Evolutionary conservation across 768 basidiomycete species (phyloP).

Genomic region (Kwoniella mangroviensis): DNA sequence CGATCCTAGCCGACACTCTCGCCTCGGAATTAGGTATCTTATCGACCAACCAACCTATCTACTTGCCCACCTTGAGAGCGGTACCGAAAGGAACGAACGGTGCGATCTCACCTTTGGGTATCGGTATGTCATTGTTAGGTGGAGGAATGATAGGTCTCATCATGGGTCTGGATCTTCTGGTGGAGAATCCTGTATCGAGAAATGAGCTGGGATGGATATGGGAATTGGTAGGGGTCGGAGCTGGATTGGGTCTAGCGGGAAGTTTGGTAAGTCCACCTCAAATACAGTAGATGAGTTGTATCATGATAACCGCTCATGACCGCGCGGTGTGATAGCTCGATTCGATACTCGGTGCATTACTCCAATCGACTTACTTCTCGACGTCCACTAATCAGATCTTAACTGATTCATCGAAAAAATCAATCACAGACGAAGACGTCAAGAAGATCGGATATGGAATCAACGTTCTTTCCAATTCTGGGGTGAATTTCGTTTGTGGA

Average conservation of each 20-base stretch:
- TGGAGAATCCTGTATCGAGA: slow-evolving; percentile 64
- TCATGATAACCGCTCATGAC: too few species aligned
- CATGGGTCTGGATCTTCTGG: slow-evolving; percentile 64
- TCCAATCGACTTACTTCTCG: slow-evolving; percentile 80
- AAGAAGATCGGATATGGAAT: slow-evolving; percentile 67
- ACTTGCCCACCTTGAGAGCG: slow-evolving; percentile 74
- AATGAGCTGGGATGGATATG: slow-evolving; percentile 55
- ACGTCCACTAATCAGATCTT: slow-evolving; percentile 67
- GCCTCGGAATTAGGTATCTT: slow-evolving; percentile 93
- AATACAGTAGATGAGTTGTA: background rate
- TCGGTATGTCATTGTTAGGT: slow-evolving; percentile 72
- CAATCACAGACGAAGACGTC: slow-evolving; percentile 54
- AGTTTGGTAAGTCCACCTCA: slow-evolving; percentile 66
- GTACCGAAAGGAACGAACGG: slow-evolving; percentile 94
- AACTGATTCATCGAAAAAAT: slow-evolving; percentile 62
- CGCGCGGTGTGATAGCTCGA: slow-evolving; percentile 65
- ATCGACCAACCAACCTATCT: slow-evolving; percentile 65
- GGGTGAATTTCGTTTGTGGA: slow-evolving; percentile 62
- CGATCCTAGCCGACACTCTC: slow-evolving; percentile 87
- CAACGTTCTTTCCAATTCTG: slow-evolving; percentile 79
- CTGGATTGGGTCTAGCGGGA: slow-evolving; percentile 72
- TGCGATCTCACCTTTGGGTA: slow-evolving; percentile 76
- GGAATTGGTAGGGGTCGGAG: slow-evolving; percentile 67
- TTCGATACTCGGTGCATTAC: slow-evolving; percentile 81
- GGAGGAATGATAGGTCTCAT: slow-evolving; percentile 73